Evolutionary conservation across 176 grass and related monocot species (phyloP), one percentile per base, ranked within the genome.

Genomic region (Aegilops speltoides): DNA sequence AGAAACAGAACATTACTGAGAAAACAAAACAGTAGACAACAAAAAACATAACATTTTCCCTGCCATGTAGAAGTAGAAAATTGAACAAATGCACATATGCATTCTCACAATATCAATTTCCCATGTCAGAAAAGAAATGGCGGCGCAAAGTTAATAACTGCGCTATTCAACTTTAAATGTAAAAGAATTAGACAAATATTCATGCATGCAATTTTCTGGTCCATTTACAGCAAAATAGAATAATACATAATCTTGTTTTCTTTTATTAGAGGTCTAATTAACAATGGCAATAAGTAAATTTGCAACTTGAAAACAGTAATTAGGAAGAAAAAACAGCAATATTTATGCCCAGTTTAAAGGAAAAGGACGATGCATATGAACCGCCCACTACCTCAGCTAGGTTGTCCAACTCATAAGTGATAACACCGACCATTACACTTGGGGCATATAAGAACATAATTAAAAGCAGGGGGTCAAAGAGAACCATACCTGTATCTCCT

Each of bases 401-500:
- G 50, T 54, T 52, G 50, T 19, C 50, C 50, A 54, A 62, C 63
- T 38, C 22, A 45, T 45, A 45, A 45, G 43, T 13, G 43, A n/a
- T 10, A 82, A 79, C 28, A 68, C 7, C n/a, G n/a, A 56, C 68
- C 2, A n/a, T 16, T 59, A 59, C 19, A 22, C 17, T 7, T 20
- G 19, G 54, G 54, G 54, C 54, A 59, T 59, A 59, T 59, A 59
- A 59, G 54, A 22, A 59, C 19, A 22, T 8, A 59, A 29, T 63
- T 64, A 16, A 68, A 20, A 22, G 57, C 1, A 12, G 3, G 26
- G 45, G 40, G 43, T 17, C 11, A 34, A 20, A 38, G 45, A 81
- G 76, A 68, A 75, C 62, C 61, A 76, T 76, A 98, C 96, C 79
- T 98, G 96, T 81, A 98, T 98, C 68, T 98, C 96, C 81, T 91